A percentile compares a stretch with the other conserved stretches of the same genome.
Evolutionary conservation across 1,284 basidiomycete species (phyloP).

Genomic region (Sporisorium scitamineum): DNA sequence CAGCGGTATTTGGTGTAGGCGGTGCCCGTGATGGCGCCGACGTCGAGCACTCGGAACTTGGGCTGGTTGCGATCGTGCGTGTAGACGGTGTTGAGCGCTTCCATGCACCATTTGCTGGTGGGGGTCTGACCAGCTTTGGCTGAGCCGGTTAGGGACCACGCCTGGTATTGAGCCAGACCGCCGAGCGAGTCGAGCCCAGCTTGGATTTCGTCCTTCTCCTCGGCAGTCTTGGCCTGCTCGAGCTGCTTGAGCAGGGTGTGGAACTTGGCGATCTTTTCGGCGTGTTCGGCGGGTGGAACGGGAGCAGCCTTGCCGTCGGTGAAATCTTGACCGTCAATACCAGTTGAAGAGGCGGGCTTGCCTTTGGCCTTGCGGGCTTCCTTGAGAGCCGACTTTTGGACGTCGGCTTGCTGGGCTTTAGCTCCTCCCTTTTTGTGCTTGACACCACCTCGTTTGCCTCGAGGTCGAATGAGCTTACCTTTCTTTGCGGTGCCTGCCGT

Average conservation of each 20-base stretch:
- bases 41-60: slow-evolving; percentile 68
- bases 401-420: not conserved
- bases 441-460: slow-evolving; percentile 64
- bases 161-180: slow-evolving; percentile 63
- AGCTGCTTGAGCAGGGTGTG: slow-evolving; percentile 65
- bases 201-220: slow-evolving; percentile 47
- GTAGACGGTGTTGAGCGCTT: slow-evolving; percentile 49
- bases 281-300: slow-evolving; percentile 45
- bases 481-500: slow-evolving; percentile 11
- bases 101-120: slow-evolving; percentile 63
- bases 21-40: slow-evolving; percentile 70
- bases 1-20: slow-evolving; percentile 67
- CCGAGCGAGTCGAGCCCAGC: slow-evolving; percentile 54
- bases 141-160: slow-evolving; percentile 54
- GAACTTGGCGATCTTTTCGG: slow-evolving; percentile 60
- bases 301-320: slow-evolving; percentile 9
- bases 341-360: slow-evolving; percentile 5
- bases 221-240: slow-evolving; percentile 51
- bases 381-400: slow-evolving; percentile 22
- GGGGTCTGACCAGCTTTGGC: slow-evolving; percentile 47
- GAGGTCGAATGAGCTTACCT: slow-evolving; percentile 58
- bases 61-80: slow-evolving; percentile 35
- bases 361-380: slow-evolving; percentile 26
- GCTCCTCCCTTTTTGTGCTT: slow-evolving; percentile 54
- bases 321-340: slow-evolving; percentile 9